Conservation (phyloP, 2,329 filamentous ascomycete species). For the Ceratocystis diversiconidia region DNA sequence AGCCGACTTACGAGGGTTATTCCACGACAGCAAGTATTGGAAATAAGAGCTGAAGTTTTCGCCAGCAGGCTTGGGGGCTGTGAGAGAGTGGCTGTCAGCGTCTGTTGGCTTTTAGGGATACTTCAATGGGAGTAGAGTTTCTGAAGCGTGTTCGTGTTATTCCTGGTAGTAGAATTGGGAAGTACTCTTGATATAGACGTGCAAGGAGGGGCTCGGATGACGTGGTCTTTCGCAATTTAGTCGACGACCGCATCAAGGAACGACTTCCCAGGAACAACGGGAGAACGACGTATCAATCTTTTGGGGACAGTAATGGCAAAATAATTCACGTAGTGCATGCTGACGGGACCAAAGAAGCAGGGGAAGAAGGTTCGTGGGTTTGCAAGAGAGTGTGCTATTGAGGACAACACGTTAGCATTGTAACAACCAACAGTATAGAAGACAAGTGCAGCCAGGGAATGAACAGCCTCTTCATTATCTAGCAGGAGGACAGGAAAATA, state of each 20-base stretch:
- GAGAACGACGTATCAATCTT: background rate
- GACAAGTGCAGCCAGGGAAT: background rate
- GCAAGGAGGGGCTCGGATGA: conserved; percentile 13
- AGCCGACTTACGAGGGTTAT: conserved; percentile 45
- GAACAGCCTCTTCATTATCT: background rate
- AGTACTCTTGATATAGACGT: background rate
- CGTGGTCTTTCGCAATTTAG: conserved; percentile 1
- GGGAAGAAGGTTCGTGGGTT: background rate
- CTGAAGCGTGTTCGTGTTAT: background rate
- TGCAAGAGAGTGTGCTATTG: background rate
- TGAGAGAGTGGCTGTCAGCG: conserved; percentile 1
- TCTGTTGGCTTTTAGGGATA: background rate
- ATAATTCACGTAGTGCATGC: background rate
- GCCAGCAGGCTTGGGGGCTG: conserved; percentile 24
- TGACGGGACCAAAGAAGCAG: background rate
- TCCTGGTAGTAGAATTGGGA: background rate
- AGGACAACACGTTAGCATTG: background rate
- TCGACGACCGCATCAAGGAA: background rate
- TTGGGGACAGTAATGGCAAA: background rate
- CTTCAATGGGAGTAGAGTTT: background rate
- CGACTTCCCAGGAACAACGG: background rate
- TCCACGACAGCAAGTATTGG: conserved; percentile 53
- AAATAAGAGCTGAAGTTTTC: conserved; percentile 61
- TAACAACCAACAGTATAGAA: background rate
- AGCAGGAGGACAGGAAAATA: background rate